Conservation (phyloP, 2,329 filamentous ascomycete species). For the Escovopsis weberi region DNA sequence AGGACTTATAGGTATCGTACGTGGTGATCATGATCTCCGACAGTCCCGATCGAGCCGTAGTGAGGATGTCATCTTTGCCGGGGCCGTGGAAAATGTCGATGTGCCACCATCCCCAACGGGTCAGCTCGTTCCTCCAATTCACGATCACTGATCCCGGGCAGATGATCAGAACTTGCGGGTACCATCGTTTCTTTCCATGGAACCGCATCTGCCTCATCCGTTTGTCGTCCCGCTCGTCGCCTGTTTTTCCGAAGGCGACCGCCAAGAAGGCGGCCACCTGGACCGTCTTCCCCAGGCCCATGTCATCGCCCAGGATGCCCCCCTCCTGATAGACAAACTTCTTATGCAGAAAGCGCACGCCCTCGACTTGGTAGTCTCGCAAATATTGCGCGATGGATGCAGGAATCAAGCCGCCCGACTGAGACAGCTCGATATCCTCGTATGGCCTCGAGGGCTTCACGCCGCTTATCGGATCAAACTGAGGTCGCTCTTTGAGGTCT, state of each 20-base stretch:
- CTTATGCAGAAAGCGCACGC: conserved; percentile 72
- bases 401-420: conserved; percentile 70
- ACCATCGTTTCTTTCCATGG: conserved; percentile 43
- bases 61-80: conserved; percentile 52
- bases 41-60: conserved; percentile 59
- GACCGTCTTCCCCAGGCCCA: conserved; percentile 94
- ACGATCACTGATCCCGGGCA: conserved; percentile 79
- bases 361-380: conserved; percentile 79
- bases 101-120: conserved; percentile 93
- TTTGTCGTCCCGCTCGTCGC: conserved; percentile 71
- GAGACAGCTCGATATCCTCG: conserved; percentile 58
- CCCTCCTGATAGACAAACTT: conserved; percentile 85
- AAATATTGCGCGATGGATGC: conserved; percentile 84
- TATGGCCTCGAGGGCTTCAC: conserved; percentile 55
- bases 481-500: conserved; percentile 50
- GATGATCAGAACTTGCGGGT: conserved; percentile 62
- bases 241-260: conserved; percentile 86
- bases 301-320: conserved; percentile 86
- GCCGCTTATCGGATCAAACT: conserved; percentile 39
- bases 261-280: conserved; percentile 89
- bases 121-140: conserved; percentile 82
- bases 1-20: conserved; percentile 77
- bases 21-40: conserved; percentile 90
- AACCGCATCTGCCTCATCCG: conserved; percentile 76
- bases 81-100: conserved; percentile 66